Evolutionary conservation across 108 stramenopile genomes (phyloP), one percentile per base, ranked within the genome.

Genomic region (Cyclotella choctawhatcheeana): DNA sequence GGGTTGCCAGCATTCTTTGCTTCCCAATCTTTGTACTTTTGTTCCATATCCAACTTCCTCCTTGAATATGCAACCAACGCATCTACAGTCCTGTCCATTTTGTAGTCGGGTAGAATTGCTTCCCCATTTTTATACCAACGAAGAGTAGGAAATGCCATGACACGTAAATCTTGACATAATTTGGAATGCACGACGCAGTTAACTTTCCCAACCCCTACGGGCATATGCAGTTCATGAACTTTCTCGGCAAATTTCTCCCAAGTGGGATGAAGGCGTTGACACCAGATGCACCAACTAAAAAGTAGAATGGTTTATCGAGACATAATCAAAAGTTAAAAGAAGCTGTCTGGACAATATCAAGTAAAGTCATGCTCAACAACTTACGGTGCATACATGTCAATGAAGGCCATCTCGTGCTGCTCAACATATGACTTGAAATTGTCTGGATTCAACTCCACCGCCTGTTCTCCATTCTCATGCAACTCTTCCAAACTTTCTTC

Each of bases 141-240:
- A 16, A 99, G 70, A 0, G 97, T 97, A 25, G 98, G 98, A 78
- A 97, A 99, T 22, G 98, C 97, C 87, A 96, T 94, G 71, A 99
- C 82, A 43, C 83, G 86, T 68, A 95, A 76, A 27, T 89, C 66
- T 24, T 88, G 79, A 79, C 98, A 99, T 31, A 97, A 72, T 20
- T 92, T 79, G 2, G 58, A 50, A 17, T 90, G 65, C 29, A 48
- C 70, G 58, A 98, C 97, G 84, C 98, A 99, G 79, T 99, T 96
- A 14, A 99, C 88, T 61, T 91, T 89, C 10, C 86, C 95, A 12
- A 96, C 84, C 10, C 90, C 90, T 14, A 96, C 73, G 8, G 92
- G 92, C 91, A 96, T 89, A 10, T 71, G 53, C 32, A 86, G 61
- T 43, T 84, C 76, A 32, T 85, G 79, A 4, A 89, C 91, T 55